Evolutionary conservation across 495 filamentous ascomycete species (phyloP).

Genomic region (Parmelia sp.): DNA sequence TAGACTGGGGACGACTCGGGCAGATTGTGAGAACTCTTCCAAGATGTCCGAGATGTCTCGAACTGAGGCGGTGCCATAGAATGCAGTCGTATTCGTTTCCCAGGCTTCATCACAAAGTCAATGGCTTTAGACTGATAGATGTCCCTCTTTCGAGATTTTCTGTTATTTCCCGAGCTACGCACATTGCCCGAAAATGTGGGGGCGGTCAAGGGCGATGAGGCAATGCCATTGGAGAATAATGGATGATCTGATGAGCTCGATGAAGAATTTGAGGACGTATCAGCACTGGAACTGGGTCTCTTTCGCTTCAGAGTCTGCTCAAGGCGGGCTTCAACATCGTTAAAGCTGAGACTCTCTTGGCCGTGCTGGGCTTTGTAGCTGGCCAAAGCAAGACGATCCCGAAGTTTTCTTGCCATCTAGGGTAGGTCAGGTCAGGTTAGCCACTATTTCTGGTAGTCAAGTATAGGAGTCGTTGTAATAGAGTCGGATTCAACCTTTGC

Average conservation of each 20-base stretch:
- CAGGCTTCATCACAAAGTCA: conserved; percentile 40
- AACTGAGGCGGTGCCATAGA: conserved; percentile 54
- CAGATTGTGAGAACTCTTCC: conserved; percentile 67
- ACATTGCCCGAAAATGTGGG: conserved; percentile 66
- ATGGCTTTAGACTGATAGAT: conserved; percentile 39
- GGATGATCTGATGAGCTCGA: conserved; percentile 58
- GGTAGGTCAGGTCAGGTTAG: conserved; percentile 1
- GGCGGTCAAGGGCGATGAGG: conserved; percentile 59
- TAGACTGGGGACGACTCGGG: conserved; percentile 79
- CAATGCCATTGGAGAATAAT: conserved; percentile 48
- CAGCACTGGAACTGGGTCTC: conserved; percentile 53
- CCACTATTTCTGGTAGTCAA: not conserved
- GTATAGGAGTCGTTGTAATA: not conserved
- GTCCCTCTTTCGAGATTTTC: conserved; percentile 50
- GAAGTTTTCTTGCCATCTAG: conserved; percentile 84
- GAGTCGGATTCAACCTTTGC: conserved; percentile 60
- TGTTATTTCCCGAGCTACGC: conserved; percentile 45
- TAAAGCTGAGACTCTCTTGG: conserved; percentile 69
- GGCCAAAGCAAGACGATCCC: conserved; percentile 88
- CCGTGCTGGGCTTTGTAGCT: conserved; percentile 95
- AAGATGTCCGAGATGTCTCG: conserved; percentile 52
- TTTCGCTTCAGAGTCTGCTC: conserved; percentile 66
- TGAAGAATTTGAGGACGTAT: conserved; percentile 70
- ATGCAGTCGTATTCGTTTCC: conserved; percentile 65
- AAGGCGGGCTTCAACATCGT: conserved; percentile 64